These are phyloP conservation scores for Halophytophthora polymorphica DNA, from an alignment of 352 stramenopile species.

Conservation along the genomic window DNA sequence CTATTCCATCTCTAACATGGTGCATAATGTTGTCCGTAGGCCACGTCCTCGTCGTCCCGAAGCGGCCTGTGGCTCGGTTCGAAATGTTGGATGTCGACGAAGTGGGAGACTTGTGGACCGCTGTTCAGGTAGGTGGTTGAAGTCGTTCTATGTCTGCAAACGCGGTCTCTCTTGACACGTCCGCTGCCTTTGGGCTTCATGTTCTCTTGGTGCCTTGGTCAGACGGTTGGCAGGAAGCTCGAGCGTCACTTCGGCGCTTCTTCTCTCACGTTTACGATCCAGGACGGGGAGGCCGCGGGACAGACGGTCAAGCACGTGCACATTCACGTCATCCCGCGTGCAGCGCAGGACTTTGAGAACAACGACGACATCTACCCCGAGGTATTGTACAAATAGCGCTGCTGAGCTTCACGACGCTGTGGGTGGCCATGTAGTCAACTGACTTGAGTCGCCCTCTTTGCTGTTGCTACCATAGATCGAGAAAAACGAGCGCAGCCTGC, in stretches of 20 bases:
- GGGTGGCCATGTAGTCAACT: too few relatives aligned
- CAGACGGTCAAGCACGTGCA: slow-evolving; percentile 93
- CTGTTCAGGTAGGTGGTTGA: slow-evolving; percentile 52
- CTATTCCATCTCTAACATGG: not conserved
- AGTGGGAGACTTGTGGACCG: slow-evolving; percentile 87
- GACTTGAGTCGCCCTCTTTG: not conserved
- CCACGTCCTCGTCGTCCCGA: slow-evolving; percentile 89
- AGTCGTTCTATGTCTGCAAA: not conserved
- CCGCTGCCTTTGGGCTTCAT: not conserved
- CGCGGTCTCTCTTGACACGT: not conserved
- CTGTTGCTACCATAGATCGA: slow-evolving; percentile 49
- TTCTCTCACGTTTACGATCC: slow-evolving; percentile 91
- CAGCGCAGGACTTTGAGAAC: slow-evolving; percentile 66
- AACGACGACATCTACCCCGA: slow-evolving; percentile 94
- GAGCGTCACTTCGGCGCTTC: slow-evolving; percentile 64
- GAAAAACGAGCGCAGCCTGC: slow-evolving; percentile 41
- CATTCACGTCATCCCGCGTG: slow-evolving; percentile 91
- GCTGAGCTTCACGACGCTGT: too few relatives aligned
- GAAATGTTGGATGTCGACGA: slow-evolving; percentile 78
- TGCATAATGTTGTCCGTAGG: slow-evolving; percentile 24
- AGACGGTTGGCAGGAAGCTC: slow-evolving; percentile 72
- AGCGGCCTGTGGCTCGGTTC: slow-evolving; percentile 70
- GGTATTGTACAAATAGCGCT: slow-evolving; percentile 49
- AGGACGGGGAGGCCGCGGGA: slow-evolving; percentile 88
- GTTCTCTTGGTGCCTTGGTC: not conserved